phyloP scores from a whole-genome alignment of 345 rosid species.

The Dipteronia sinensis region DNA sequence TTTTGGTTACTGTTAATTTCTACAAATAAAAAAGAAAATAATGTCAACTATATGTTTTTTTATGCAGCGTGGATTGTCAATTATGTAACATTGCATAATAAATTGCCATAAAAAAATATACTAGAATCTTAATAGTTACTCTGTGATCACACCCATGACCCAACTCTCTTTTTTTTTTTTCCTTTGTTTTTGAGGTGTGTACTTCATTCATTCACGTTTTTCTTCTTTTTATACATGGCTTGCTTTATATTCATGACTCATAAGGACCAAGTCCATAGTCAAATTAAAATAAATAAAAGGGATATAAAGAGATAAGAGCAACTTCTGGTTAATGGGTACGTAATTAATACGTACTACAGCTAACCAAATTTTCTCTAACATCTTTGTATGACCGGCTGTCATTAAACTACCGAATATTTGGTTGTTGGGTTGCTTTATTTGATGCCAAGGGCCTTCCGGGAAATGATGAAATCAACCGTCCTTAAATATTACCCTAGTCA shows the following conservation, averaged over 20 bases:
- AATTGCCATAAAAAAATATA: too few relatives aligned
- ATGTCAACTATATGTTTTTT: too few relatives aligned
- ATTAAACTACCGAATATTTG: neutral
- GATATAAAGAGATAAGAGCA: too few relatives aligned
- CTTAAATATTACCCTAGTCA: neutral
- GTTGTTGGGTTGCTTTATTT: neutral
- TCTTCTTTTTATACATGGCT: neutral
- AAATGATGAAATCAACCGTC: too few relatives aligned
- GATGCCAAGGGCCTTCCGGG: too few relatives aligned
- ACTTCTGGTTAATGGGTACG: neutral
- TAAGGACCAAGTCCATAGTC: neutral
- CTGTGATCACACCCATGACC: too few relatives aligned
- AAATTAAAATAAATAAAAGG: neutral
- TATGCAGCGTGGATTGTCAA: too few relatives aligned
- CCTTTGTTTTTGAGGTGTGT: too few relatives aligned
- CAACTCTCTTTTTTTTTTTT: too few relatives aligned
- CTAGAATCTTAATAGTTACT: too few relatives aligned
- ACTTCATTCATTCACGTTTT: too few relatives aligned
- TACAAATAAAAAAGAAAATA: neutral
- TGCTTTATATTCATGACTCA: neutral
- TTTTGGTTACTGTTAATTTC: neutral
- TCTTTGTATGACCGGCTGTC: neutral
- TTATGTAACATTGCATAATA: too few relatives aligned
- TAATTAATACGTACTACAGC: neutral
- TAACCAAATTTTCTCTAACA: neutral